These are phyloP conservation scores for Xylariaceae sp. DNA, from an alignment of 2,329 filamentous ascomycete genomes.

Conservation along the genomic window DNA sequence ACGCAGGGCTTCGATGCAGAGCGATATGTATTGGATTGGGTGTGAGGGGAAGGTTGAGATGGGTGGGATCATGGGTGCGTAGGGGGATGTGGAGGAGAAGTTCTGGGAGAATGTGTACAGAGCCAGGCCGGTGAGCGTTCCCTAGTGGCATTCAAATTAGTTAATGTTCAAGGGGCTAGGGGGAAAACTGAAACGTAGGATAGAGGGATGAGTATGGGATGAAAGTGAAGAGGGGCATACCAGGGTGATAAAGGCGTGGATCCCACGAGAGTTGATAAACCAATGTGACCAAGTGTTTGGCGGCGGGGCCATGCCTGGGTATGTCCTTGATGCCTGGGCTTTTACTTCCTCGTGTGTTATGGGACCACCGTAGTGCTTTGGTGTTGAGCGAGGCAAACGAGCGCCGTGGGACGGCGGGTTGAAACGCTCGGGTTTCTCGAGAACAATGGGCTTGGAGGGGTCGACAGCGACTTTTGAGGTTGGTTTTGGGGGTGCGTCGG, in stretches of 20 bases:
- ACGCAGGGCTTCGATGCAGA: conserved; percentile 67
- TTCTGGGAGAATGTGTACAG: conserved; percentile 71
- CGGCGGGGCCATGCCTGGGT: conserved; percentile 86
- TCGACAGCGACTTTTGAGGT: conserved; percentile 14
- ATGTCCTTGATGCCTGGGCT: conserved; percentile 65
- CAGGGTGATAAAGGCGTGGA: conserved; percentile 82
- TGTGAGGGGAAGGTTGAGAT: conserved; percentile 64
- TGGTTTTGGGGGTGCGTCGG: conserved; percentile 6
- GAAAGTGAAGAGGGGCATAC: conserved; percentile 44
- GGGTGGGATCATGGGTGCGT: conserved; percentile 71
- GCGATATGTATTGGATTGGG: conserved; percentile 63
- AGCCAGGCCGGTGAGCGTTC: conserved; percentile 66
- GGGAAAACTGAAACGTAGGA: background rate
- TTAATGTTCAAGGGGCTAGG: background rate
- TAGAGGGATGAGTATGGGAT: background rate
- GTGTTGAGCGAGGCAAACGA: conserved; percentile 52
- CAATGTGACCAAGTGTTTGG: conserved; percentile 77
- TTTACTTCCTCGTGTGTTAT: conserved; percentile 62
- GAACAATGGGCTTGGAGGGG: conserved; percentile 58
- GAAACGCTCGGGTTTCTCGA: conserved; percentile 86
- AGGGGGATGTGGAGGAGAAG: conserved; percentile 76
- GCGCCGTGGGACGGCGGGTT: conserved; percentile 86
- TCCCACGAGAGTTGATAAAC: conserved; percentile 71
- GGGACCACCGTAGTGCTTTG: conserved; percentile 70
- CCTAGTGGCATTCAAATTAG: conserved; percentile 33